Base-by-base conservation (phyloP, 148 eudicot species). In the Vaccinium myrtillus region DNA sequence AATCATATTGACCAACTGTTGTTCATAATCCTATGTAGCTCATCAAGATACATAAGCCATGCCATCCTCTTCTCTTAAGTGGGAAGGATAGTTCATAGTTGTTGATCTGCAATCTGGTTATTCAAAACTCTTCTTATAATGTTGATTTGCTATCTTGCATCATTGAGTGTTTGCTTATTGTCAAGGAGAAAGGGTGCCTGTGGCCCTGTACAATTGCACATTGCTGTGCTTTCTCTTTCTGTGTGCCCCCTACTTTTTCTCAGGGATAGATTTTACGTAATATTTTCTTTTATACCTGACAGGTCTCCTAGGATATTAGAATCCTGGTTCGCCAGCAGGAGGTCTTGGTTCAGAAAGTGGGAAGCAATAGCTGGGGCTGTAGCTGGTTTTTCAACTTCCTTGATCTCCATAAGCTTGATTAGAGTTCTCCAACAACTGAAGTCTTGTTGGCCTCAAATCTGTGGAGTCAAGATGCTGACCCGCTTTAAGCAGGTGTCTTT, bases 281-380 rank as follows among this genome's bases (percentile, higher is more conserved):
- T 48, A 10, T 49, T 74, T 78, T 55, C 13, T 80, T 81, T 63
- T 81, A 70, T 58, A 19, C 50, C 36, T 81, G 50, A 50, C 92
- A 97, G 99, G 91, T 94, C 92, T 79, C 85, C 86, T 55, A 90
- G 88, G 84, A 86, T 95, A 83, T 79, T 92, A 36, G 85, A 90
- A 84, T 85, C 91, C 32, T 90, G 94, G 94, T 79, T 90, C 86
- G 81, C 88, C 23, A 89, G 88, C 61, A 85, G 85, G 85, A 87
- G 88, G 63, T 32, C 87, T 81, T 88, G 86, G 89, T 81, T 49
- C 18, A 73, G 93, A 88, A 89, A 89, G 75, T 93, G 87, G 93
- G 98, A 91, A 83, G 85, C 87, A 76, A 5, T 93, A 82, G 91
- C 88, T 39, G 99, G 99, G 81, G 85, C 87, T 16, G 39, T 91